A percentile compares a stretch with the other conserved stretches of the same genome.
These are phyloP conservation scores for Suillus weaverae DNA, from an alignment of 768 basidiomycete species.

Conservation along the genomic window DNA sequence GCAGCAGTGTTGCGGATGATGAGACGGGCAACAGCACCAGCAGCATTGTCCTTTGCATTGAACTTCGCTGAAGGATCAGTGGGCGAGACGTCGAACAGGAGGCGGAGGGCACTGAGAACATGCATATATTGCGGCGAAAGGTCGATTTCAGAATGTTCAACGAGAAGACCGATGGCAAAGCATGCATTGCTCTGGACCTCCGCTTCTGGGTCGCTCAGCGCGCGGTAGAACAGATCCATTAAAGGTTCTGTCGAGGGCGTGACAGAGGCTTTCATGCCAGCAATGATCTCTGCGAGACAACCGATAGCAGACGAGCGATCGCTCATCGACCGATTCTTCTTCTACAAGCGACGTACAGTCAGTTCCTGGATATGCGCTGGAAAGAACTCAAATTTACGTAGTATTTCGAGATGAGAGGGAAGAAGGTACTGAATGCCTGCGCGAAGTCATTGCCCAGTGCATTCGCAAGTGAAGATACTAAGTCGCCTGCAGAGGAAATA, in stretches of 20 bases:
- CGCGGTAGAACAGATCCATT: conserved; percentile 80
- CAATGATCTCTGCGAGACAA: conserved; percentile 92
- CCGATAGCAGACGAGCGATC: conserved; percentile 95
- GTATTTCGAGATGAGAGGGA: conserved; percentile 87
- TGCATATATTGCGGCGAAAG: conserved; percentile 77
- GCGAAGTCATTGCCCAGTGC: conserved; percentile 85
- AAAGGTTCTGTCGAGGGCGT: conserved; percentile 83
- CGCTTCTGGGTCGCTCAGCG: conserved; percentile 79
- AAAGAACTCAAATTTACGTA: conserved; percentile 57
- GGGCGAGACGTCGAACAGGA: conserved; percentile 69
- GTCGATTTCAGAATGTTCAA: conserved; percentile 83
- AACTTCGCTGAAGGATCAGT: conserved; percentile 64
- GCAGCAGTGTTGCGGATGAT: conserved; percentile 76
- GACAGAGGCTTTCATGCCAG: conserved; percentile 83
- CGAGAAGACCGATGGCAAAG: conserved; percentile 88
- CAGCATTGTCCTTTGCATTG: conserved; percentile 96
- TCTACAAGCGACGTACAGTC: conserved; percentile 43
- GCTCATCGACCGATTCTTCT: conserved; percentile 81
- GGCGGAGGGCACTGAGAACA: conserved; percentile 77
- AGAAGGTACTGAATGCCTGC: conserved; percentile 81
- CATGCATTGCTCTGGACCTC: conserved; percentile 97
- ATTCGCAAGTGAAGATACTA: conserved; percentile 85
- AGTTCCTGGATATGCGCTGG: neutral
- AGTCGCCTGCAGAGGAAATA: conserved; percentile 90
- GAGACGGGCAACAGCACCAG: conserved; percentile 87